Percentiles rank a stretch among this genome's conserved stretches.
Evolutionary conservation across 805 yeast species (phyloP).

Genomic region (Candida odintsovae): DNA sequence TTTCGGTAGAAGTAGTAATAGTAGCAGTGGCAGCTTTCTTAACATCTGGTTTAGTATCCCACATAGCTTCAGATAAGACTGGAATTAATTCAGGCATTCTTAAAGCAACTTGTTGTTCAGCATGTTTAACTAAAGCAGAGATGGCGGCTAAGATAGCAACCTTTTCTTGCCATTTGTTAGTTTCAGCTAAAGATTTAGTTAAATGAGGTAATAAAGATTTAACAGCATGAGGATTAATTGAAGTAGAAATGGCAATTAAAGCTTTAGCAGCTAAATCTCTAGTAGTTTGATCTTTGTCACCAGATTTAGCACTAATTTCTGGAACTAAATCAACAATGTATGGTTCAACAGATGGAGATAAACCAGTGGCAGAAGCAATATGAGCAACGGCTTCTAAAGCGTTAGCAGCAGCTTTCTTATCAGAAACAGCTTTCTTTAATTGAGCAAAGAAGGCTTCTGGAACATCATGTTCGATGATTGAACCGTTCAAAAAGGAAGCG

Average conservation of each 20-base stretch:
- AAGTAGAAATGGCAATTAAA: constrained; percentile 67
- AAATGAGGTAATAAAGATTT: constrained; percentile 84
- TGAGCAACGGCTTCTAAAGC: constrained; percentile 81
- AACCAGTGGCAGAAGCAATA: constrained; percentile 73
- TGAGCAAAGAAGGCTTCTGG: constrained; percentile 82
- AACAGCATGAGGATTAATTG: constrained; percentile 90
- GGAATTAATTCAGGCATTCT: constrained; percentile 99
- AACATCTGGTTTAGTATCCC: constrained; percentile 99
- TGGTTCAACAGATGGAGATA: constrained; percentile 95
- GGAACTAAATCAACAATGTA: constrained; percentile 74
- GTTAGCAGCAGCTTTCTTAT: constrained; percentile 77
- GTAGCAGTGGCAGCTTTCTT: constrained; percentile 94
- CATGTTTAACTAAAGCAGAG: constrained; percentile 84
- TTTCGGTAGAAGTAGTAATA: constrained; percentile 93
- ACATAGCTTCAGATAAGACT: constrained; percentile 97
- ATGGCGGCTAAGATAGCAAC: constrained; percentile 82
- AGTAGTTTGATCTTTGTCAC: constrained; percentile 82
- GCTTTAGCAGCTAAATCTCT: constrained; percentile 73
- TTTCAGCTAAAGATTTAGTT: constrained; percentile 56
- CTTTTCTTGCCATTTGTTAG: constrained; percentile 98
- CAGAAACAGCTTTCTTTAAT: constrained; percentile 67
- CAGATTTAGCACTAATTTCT: constrained; percentile 69
- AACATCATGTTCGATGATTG: constrained; percentile 97
- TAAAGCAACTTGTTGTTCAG: constrained; percentile 92
- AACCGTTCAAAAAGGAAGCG: constrained; percentile 90